These are phyloP conservation scores for Colletotrichum melonis DNA, from an alignment of 2,329 filamentous ascomycete genomes.

Conservation along the genomic window DNA sequence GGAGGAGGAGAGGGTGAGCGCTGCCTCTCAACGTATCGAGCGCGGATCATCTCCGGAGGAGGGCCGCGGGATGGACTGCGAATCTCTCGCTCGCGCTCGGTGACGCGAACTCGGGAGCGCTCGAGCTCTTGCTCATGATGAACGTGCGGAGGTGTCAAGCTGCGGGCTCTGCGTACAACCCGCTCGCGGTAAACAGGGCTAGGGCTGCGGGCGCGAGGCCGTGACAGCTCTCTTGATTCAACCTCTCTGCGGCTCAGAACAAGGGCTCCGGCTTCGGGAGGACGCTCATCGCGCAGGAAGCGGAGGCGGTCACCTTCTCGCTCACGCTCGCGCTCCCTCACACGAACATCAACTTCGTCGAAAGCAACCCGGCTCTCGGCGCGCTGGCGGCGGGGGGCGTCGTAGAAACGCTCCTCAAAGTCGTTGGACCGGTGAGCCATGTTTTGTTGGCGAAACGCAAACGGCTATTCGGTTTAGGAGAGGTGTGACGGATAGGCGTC, in stretches of 20 bases:
- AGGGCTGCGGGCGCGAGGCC: constrained; percentile 58
- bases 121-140: constrained; percentile 44
- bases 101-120: constrained; percentile 51
- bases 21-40: constrained; percentile 54
- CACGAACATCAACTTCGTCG: constrained; percentile 49
- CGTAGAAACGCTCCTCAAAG: constrained; percentile 37
- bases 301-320: constrained; percentile 48
- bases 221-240: constrained; percentile 62
- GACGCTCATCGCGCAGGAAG: constrained; percentile 63
- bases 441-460: background rate
- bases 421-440: constrained; percentile 33
- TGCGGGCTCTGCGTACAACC: constrained; percentile 55
- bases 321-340: constrained; percentile 57
- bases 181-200: constrained; percentile 51
- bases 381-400: constrained; percentile 48
- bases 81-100: constrained; percentile 50
- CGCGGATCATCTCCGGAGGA: constrained; percentile 46
- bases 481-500: constrained; percentile 3
- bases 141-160: constrained; percentile 50
- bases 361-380: constrained; percentile 41
- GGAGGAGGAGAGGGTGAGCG: constrained; percentile 47
- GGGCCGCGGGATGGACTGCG: constrained; percentile 52
- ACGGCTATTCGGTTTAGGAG: constrained; percentile 14
- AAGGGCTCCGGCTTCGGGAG: constrained; percentile 61
- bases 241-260: constrained; percentile 67